Evolutionary conservation across 495 filamentous ascomycete genomes (phyloP).

Genomic region (Evansstolkia leycettana): DNA sequence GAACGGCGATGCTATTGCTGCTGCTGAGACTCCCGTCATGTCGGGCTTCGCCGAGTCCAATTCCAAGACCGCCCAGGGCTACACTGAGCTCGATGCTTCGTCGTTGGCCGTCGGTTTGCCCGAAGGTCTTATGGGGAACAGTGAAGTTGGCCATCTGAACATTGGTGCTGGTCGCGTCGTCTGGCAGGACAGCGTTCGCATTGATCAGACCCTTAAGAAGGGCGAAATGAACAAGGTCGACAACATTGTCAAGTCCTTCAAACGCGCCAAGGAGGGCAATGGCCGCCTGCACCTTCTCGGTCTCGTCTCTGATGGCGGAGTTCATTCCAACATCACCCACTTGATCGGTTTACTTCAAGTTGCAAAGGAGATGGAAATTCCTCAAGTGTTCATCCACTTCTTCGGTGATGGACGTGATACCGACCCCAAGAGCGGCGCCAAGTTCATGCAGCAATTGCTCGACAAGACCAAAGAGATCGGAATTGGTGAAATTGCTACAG

Average conservation of each 20-base stretch:
- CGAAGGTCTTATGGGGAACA: slow-evolving; percentile 97
- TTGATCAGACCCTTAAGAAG: slow-evolving; percentile 91
- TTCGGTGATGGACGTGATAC: slow-evolving; percentile 97
- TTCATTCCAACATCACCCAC: slow-evolving; percentile 91
- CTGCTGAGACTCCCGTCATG: slow-evolving; percentile 86
- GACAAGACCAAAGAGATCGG: slow-evolving; percentile 71
- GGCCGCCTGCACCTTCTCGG: slow-evolving; percentile 87
- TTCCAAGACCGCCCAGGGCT: slow-evolving; percentile 61
- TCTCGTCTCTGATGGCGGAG: slow-evolving; percentile 87
- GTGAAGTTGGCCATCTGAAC: slow-evolving; percentile 95
- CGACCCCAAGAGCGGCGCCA: slow-evolving; percentile 81
- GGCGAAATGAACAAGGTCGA: slow-evolving; percentile 65
- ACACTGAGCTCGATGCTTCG: slow-evolving; percentile 83
- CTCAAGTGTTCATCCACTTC: slow-evolving; percentile 95
- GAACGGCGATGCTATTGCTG: slow-evolving; percentile 87
- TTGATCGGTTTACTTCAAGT: slow-evolving; percentile 75
- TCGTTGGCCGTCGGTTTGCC: slow-evolving; percentile 92
- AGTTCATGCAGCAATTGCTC: slow-evolving; percentile 76
- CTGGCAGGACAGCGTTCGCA: slow-evolving; percentile 98
- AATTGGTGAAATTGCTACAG: slow-evolving; percentile 76
- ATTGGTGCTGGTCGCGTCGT: slow-evolving; percentile 96
- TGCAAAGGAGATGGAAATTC: slow-evolving; percentile 76
- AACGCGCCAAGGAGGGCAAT: slow-evolving; percentile 73
- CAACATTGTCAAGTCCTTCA: slow-evolving; percentile 65
- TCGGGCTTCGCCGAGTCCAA: slow-evolving; percentile 53